Evolutionary conservation across 2,329 filamentous ascomycete genomes (phyloP).

Genomic region (Fusarium pilosicola): DNA sequence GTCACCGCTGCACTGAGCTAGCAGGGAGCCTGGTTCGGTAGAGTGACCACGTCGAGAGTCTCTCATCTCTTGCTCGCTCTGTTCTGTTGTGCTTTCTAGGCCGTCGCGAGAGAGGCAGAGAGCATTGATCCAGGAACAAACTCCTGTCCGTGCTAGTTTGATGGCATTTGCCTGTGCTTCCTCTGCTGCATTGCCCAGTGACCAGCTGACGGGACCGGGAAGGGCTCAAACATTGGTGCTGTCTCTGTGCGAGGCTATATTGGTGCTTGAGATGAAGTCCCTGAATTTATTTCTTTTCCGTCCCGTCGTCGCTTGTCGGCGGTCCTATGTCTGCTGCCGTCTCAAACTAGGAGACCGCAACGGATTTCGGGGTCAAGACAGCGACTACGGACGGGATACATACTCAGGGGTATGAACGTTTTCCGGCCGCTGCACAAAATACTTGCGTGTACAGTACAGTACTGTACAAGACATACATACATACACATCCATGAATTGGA

Average conservation of each 20-base stretch:
- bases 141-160: slow-evolving; percentile 24
- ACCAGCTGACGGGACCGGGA: slow-evolving; percentile 20
- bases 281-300: slow-evolving; percentile 35
- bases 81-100: slow-evolving; percentile 1
- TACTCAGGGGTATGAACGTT: slow-evolving; percentile 22
- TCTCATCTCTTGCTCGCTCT: slow-evolving; percentile 13
- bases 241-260: slow-evolving; percentile 21
- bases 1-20: slow-evolving; percentile 47
- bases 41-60: slow-evolving; percentile 27
- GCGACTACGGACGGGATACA: not conserved
- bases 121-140: slow-evolving; percentile 30
- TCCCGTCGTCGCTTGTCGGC: slow-evolving; percentile 9
- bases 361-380: slow-evolving; percentile 30
- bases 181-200: slow-evolving; percentile 25
- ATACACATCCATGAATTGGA: slow-evolving; percentile 1
- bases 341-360: slow-evolving; percentile 14
- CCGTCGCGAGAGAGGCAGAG: slow-evolving; percentile 5
- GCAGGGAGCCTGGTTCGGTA: slow-evolving; percentile 37
- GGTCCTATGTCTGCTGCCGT: slow-evolving; percentile 17
- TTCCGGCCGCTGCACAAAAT: slow-evolving; percentile 25
- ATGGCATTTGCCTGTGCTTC: slow-evolving; percentile 27
- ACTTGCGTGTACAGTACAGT: slow-evolving; percentile 18
- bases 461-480: slow-evolving; percentile 16
- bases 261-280: slow-evolving; percentile 23
- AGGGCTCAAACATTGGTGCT: slow-evolving; percentile 35